These are phyloP conservation scores for Filobasidium uniguttulatum DNA, from an alignment of 1,284 basidiomycete species.

Conservation along the genomic window DNA sequence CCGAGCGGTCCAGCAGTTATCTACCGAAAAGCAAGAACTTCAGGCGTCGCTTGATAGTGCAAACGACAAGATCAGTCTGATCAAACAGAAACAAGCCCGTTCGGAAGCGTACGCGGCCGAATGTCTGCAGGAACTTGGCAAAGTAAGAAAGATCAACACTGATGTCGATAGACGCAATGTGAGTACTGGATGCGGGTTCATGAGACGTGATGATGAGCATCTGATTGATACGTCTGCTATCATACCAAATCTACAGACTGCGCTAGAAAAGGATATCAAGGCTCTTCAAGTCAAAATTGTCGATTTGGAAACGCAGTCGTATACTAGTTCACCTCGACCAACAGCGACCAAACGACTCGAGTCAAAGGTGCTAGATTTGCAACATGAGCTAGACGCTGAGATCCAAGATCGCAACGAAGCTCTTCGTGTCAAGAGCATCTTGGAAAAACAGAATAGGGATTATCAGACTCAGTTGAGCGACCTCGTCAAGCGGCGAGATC, in stretches of 20 bases:
- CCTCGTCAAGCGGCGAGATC: slow-evolving; percentile 46
- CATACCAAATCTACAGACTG: slow-evolving; percentile 47
- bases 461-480: slow-evolving; percentile 46
- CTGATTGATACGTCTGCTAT: no score
- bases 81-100: slow-evolving; percentile 63
- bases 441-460: slow-evolving; percentile 46
- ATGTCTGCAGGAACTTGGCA: slow-evolving; percentile 58
- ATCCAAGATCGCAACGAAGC: slow-evolving; percentile 43
- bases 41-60: slow-evolving; percentile 65
- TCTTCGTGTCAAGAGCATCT: slow-evolving; percentile 41
- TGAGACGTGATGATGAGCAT: background rate
- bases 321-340: slow-evolving; percentile 50
- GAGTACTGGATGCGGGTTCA: slow-evolving; percentile 24
- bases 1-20: slow-evolving; percentile 56
- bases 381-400: slow-evolving; percentile 46
- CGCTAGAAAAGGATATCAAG: slow-evolving; percentile 66
- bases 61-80: slow-evolving; percentile 54
- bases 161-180: slow-evolving; percentile 64
- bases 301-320: slow-evolving; percentile 64
- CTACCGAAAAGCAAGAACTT: slow-evolving; percentile 63
- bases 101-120: slow-evolving; percentile 61
- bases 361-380: slow-evolving; percentile 56
- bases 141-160: slow-evolving; percentile 59
- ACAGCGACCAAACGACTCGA: slow-evolving; percentile 44
- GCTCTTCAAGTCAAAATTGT: slow-evolving; percentile 65